phyloP scores from a whole-genome alignment of 2,329 filamentous ascomycete species.

The Arthrinium phaeospermum region DNA sequence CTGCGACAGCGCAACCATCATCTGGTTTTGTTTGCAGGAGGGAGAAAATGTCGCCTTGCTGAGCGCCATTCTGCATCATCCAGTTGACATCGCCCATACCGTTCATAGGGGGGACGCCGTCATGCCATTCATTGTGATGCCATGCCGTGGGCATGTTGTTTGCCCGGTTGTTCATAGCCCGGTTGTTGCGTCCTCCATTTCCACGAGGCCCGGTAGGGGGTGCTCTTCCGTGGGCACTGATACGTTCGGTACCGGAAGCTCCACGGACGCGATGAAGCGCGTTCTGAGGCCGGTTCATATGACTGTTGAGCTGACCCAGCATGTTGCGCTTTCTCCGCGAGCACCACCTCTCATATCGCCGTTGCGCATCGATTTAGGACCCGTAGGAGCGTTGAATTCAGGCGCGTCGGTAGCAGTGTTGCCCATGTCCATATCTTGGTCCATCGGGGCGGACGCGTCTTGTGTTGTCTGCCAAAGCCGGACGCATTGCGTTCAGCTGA shows the following conservation, averaged over 20 bases:
- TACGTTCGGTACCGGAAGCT: conserved; percentile 74
- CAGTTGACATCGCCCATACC: conserved; percentile 52
- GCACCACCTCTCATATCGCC: conserved; percentile 55
- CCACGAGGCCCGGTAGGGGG: conserved; percentile 75
- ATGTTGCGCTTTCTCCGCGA: conserved; percentile 73
- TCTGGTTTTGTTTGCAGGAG: conserved; percentile 83
- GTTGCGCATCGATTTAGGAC: conserved; percentile 90
- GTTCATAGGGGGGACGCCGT: conserved; percentile 47
- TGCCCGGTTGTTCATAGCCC: conserved; percentile 56
- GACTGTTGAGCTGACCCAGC: conserved; percentile 82
- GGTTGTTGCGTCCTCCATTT: conserved; percentile 54
- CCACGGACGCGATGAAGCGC: conserved; percentile 81
- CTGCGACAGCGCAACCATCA: conserved; percentile 79
- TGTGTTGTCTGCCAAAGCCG: conserved; percentile 33
- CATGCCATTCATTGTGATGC: conserved; percentile 37
- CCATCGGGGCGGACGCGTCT: conserved; percentile 40
- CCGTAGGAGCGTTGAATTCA: conserved; percentile 75
- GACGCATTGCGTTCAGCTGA: conserved; percentile 59
- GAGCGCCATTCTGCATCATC: conserved; percentile 52
- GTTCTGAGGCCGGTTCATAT: conserved; percentile 76
- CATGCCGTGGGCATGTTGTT: conserved; percentile 55
- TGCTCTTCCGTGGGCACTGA: conserved; percentile 77
- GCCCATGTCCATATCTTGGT: conserved; percentile 77
- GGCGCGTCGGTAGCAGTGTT: conserved; percentile 53
- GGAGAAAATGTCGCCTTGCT: conserved; percentile 68